Evolutionary conservation across 2,329 filamentous ascomycete genomes (phyloP).

Genomic region (Aureobasidium sp.): DNA sequence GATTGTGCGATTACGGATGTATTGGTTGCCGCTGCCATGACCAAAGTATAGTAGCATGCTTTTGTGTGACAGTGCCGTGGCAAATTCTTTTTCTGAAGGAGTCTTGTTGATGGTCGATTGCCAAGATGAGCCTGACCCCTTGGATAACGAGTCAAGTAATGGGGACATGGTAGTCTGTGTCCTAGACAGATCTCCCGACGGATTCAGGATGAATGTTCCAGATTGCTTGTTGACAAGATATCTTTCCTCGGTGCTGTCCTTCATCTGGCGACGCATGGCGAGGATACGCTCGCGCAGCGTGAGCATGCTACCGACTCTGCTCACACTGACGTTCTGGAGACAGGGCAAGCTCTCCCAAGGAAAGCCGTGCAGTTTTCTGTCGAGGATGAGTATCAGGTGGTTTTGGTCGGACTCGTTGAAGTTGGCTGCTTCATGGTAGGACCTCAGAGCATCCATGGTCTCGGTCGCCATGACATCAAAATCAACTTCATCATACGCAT

Average conservation of each 20-base stretch:
- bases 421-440: conserved; percentile 57
- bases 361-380: conserved; percentile 83
- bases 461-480: conserved; percentile 88
- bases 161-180: conserved; percentile 71
- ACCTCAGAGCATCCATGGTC: conserved; percentile 72
- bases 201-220: conserved; percentile 82
- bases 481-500: conserved; percentile 96
- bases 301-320: conserved; percentile 78
- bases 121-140: conserved; percentile 45
- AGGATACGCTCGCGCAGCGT: conserved; percentile 71
- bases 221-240: conserved; percentile 45
- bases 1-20: conserved; percentile 78
- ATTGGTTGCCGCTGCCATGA: conserved; percentile 90
- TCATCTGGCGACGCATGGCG: conserved; percentile 36
- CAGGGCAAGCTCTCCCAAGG: conserved; percentile 95
- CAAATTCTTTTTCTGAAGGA: conserved; percentile 74
- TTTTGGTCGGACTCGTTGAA: conserved; percentile 30
- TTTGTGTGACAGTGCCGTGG: conserved; percentile 54
- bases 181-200: conserved; percentile 70
- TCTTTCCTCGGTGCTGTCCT: conserved; percentile 16
- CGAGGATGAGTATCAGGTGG: conserved; percentile 83
- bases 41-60: conserved; percentile 89
- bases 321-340: conserved; percentile 70
- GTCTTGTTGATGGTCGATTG: conserved; percentile 57
- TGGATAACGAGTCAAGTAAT: conserved; percentile 45